phyloP scores from a whole-genome alignment of 2,329 filamentous ascomycete genomes.

The Mariannaea sp. region DNA sequence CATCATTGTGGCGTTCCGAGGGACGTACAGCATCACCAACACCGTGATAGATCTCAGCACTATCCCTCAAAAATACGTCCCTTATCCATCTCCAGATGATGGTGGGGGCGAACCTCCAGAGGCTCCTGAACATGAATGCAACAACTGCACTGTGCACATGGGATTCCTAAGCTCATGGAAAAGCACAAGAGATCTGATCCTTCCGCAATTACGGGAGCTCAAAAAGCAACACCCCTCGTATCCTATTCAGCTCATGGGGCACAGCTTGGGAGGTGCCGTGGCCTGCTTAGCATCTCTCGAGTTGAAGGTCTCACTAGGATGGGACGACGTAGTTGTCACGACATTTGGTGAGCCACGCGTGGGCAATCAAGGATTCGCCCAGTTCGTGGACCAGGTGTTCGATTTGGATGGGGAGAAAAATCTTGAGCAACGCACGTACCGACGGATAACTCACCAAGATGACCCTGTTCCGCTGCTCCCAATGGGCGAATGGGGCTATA shows the following conservation, averaged over 20 bases:
- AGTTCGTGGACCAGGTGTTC: conserved; percentile 61
- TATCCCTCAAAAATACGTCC: conserved; percentile 85
- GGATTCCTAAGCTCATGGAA: conserved; percentile 89
- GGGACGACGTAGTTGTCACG: conserved; percentile 74
- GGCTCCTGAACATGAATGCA: conserved; percentile 62
- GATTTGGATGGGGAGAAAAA: conserved; percentile 43
- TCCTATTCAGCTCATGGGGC: conserved; percentile 78
- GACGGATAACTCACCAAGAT: conserved; percentile 81
- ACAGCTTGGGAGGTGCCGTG: conserved; percentile 91
- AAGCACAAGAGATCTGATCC: conserved; percentile 70
- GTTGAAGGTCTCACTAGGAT: conserved; percentile 72
- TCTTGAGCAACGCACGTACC: conserved; percentile 56
- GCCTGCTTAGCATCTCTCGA: conserved; percentile 87
- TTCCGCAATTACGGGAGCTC: conserved; percentile 68
- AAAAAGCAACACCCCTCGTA: conserved; percentile 69
- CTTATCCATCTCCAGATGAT: conserved; percentile 70
- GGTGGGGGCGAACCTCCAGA: conserved; percentile 42
- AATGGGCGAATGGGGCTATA: conserved; percentile 84
- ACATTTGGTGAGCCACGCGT: conserved; percentile 88
- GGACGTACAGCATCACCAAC: conserved; percentile 92
- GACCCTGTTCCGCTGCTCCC: conserved; percentile 92
- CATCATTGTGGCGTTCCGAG: conserved; percentile 88
- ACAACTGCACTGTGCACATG: conserved; percentile 89
- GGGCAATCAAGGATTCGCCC: conserved; percentile 61
- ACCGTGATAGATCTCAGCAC: conserved; percentile 90